Evolutionary conservation across 2,329 filamentous ascomycete species (phyloP), one percentile per base, ranked within the genome.

Genomic region (Penicillium sumatraense): DNA sequence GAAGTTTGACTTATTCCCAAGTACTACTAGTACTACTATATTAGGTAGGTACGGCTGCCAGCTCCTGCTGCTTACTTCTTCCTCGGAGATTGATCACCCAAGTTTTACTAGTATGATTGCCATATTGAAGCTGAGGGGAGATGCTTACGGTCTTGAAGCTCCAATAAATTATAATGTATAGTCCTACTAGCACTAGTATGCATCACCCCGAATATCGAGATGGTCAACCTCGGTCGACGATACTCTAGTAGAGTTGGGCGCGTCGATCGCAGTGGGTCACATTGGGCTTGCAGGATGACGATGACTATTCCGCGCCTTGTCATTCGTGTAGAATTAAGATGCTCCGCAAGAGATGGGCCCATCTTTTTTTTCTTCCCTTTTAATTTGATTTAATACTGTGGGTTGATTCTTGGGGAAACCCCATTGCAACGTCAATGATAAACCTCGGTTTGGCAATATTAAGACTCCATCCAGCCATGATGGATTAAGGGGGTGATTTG

Each of bases 241-340:
- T 56, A n/a, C n/a, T n/a, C n/a, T n/a, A n/a, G n/a, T n/a, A 38
- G 36, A 38, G 27, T 21, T 45, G 42, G 16, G 24, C 11, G 1
- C 26, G 40, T 44, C 42, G 42, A 46, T 46, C 42, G 42, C 18
- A n/a, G 42, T 46, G 42, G 42, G 42, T 46, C 42, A 10, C n/a
- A 6, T 29, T 29, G 40, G 40, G 21, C 11, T 7, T 41, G 38
- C 21, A 41, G 13, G 3, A 2, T 21, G 1, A 24, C 18, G 45
- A 54, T 54, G 46, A 54, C 52, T 11, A 50, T 50, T 36, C n/a
- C 13, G 5, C n/a, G 18, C 10, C 20, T 16, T 20, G 13, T 27
- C 27, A 53, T 49, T 53, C 36, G 51, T 24, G 29, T 27, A 33
- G 16, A 7, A 9, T 13, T 27, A n/a, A 24, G 11, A 6, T 26